Evolutionary conservation across 495 filamentous ascomycete species (phyloP), one percentile per base, ranked within the genome.

Genomic region (Pyrenula aspistea): DNA sequence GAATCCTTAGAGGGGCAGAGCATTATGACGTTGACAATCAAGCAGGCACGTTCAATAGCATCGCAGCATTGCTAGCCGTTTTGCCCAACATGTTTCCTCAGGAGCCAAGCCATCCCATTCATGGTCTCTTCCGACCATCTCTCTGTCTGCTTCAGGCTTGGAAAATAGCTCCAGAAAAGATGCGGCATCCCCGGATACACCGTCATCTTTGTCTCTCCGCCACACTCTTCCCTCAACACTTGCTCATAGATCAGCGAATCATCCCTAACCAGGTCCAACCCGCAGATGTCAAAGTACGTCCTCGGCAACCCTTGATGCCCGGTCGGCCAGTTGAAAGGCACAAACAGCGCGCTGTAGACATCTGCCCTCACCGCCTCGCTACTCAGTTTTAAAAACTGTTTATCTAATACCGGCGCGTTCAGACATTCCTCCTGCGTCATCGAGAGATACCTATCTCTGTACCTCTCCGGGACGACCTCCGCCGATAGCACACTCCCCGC

Each of bases 171-270:
- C 74, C 72, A 75, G 47, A 74, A 73, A 10, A 67, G 65, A 65
- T 77, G 72, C 19, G 69, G 70, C 15, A 75, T 62, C 0, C 73
- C 74, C 52, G 69, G 67, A 56, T 72, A 77, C 1, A 77, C 15
- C 60, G 71, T 66, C 12, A 67, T 25, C 51, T 57, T 54, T 10
- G 72, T 74, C 54, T 63, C 57, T 10, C 73, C 57, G 4, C 31
- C 15, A 0, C 63, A 63, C 12, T 72, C 64, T 49, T 69, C 66
- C 24, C 63, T 63, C 54, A 77, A 57, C 11, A 75, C 55, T 51
- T 65, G 56, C 54, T 73, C 72, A 56, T 74, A 73, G 3, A 77
- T 63, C 36, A 75, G 55, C 0, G 62, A 68, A 21, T 74, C 72
- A 49, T 77, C 73, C 12, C 73, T 60, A 0, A 72, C 56, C 0